Percentiles rank a stretch among this genome's conserved stretches.
Evolutionary conservation across 805 yeast genomes (phyloP).

Genomic region (Myxozyma mucilagina): DNA sequence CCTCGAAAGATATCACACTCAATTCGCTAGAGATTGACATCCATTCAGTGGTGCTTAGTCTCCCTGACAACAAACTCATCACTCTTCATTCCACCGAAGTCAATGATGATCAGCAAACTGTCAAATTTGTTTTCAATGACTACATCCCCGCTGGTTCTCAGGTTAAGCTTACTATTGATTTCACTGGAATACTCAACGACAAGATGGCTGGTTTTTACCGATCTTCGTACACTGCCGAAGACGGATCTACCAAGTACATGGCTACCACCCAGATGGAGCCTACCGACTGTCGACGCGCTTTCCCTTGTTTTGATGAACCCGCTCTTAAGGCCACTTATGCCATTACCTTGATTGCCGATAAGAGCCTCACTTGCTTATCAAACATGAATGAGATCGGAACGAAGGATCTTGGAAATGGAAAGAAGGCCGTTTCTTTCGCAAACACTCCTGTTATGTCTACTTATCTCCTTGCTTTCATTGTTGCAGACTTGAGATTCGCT

Average conservation of each 20-base stretch:
- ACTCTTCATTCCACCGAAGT: constrained; percentile 39
- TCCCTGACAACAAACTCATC: constrained; percentile 18
- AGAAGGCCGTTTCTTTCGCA: constrained; percentile 54
- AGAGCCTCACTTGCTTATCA: constrained; percentile 58
- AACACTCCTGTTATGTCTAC: constrained; percentile 74
- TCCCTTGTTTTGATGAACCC: constrained; percentile 77
- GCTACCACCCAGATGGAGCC: constrained; percentile 76
- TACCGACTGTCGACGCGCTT: constrained; percentile 74
- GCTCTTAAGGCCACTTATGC: constrained; percentile 65
- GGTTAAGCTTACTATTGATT: constrained; percentile 51
- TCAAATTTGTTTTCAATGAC: constrained; percentile 57
- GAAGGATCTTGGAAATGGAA: constrained; percentile 43
- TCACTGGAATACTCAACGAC: constrained; percentile 61
- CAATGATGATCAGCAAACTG: constrained; percentile 61
- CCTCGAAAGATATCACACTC: constrained; percentile 52
- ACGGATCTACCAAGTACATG: constrained; percentile 56
- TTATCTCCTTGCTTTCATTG: constrained; percentile 69
- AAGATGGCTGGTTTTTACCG: constrained; percentile 56
- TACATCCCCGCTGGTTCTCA: constrained; percentile 44
- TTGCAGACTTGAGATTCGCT: constrained; percentile 65
- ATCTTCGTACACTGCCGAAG: constrained; percentile 57
- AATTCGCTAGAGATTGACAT: constrained; percentile 68
- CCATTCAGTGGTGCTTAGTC: constrained; percentile 46
- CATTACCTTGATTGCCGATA: constrained; percentile 55
- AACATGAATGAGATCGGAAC: constrained; percentile 61